Evolutionary conservation across 179 eudicot species (phyloP).

Genomic region (Beta lomatogona): DNA sequence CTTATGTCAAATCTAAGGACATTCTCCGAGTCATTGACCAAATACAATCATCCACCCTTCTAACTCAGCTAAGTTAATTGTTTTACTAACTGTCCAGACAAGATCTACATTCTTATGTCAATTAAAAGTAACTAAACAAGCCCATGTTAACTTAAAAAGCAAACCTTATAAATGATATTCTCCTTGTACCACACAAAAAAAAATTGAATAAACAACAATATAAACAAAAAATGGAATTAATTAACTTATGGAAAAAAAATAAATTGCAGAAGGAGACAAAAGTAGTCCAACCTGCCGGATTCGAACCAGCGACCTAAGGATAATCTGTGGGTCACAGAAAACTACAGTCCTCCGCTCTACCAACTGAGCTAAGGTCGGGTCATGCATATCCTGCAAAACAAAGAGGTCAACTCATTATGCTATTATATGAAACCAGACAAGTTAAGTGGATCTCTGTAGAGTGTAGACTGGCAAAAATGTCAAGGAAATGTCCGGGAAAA

Average conservation of each 20-base stretch:
- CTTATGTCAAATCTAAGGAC: conserved; percentile 45
- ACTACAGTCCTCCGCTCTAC: conserved; percentile 14
- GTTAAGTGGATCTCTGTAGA: no score
- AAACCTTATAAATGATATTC: no score
- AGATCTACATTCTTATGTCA: not conserved
- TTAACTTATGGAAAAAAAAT: no score
- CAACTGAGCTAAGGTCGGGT: not conserved
- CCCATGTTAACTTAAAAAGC: no score
- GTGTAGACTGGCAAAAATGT: no score
- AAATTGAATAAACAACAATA: no score
- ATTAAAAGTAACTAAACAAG: no score
- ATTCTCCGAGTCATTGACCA: not conserved
- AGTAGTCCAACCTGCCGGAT: conserved; percentile 61
- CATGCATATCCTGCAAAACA: not conserved
- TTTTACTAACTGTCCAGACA: no score
- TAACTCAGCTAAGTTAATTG: not conserved
- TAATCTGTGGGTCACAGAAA: conserved; percentile 1
- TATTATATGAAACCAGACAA: no score
- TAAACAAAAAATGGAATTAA: not conserved
- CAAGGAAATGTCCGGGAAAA: no score
- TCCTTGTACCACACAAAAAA: no score
- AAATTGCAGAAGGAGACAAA: not conserved
- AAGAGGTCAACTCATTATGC: not conserved
- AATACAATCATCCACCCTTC: conserved; percentile 7
- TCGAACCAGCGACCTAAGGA: conserved; percentile 80